Evolutionary conservation across 192 early-diverging fungal species (phyloP).

Genomic region (Backusella parvicylindrica): DNA sequence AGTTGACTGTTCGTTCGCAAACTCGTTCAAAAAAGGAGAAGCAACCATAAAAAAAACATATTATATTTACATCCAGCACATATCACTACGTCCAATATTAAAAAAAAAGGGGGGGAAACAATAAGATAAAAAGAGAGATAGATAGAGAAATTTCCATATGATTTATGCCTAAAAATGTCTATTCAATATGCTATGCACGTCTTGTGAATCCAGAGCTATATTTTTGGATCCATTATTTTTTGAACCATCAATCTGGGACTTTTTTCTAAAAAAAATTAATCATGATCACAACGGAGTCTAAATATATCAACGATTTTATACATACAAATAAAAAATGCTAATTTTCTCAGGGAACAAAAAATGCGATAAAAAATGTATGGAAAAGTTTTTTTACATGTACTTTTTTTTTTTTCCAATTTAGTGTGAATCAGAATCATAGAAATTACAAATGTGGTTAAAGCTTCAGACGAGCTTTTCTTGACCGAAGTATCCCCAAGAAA

Average conservation of each 20-base stretch:
- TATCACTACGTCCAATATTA: background rate
- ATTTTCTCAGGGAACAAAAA: too few relatives aligned
- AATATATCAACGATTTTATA: background rate
- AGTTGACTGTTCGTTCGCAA: conserved; percentile 66
- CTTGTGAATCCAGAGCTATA: background rate
- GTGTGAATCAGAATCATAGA: background rate
- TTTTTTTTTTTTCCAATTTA: background rate
- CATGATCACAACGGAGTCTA: background rate
- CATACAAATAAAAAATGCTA: background rate
- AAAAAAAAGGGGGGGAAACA: background rate
- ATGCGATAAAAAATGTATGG: too few relatives aligned
- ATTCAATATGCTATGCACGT: background rate
- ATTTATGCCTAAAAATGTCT: background rate
- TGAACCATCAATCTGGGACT: background rate
- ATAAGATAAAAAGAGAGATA: background rate
- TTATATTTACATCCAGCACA: background rate
- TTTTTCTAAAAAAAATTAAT: background rate
- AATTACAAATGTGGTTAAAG: background rate
- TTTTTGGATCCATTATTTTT: background rate
- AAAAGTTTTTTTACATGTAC: too few relatives aligned
- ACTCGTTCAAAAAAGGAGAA: background rate
- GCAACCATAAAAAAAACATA: background rate
- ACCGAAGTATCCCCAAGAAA: background rate
- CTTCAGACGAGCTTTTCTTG: background rate
- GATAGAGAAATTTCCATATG: background rate